Evolutionary conservation across 2,329 filamentous ascomycete genomes (phyloP), one percentile per base, ranked within the genome.

Genomic region (Clarireedia paspali): DNA sequence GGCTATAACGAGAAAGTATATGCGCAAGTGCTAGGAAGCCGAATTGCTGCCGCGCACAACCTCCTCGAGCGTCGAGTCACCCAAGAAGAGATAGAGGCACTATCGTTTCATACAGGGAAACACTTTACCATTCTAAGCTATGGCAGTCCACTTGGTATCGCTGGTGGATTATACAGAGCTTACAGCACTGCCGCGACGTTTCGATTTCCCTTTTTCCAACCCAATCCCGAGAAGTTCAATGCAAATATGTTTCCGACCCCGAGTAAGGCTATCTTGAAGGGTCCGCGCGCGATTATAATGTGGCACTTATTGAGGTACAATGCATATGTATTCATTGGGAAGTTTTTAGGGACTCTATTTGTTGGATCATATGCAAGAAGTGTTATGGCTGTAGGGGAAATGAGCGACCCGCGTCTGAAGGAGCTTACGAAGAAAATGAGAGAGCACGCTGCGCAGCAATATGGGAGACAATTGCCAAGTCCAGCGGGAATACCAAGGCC

Each of bases 171-270:
- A 5, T 67, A 60, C 56, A 61, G 63, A 50, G 57, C 62, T 10
- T 64, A 64, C 15, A 51, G 34, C 12, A 64, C 67, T 6, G 42
- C 30, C 5, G 6, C 48, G 7, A 61, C 57, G 24, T 67, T 65
- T 47, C 59, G 60, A 46, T 67, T 67, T 55, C 67, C 68, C 6
- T 67, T 70, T 45, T 65, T 51, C 30, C 60, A 65, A 46, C 66
- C 65, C n/a, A 62, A 67, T 24, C 50, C 59, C 5, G 59, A 65
- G 26, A 63, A 27, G 6, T 66, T 69, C 52, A 59, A 61, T 10
- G 44, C 60, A 10, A 40, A 50, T 34, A 44, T 42, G 6, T 67
- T 65, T 44, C 62, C 62, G n/a, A 36, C 39, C 55, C 27, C 39
- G 2, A 49, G 20, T 23, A 20, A 57, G 6, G 47, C 56, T 5